Conservation (phyloP, 306 rosid species). For the Fagus sylvatica region DNA sequence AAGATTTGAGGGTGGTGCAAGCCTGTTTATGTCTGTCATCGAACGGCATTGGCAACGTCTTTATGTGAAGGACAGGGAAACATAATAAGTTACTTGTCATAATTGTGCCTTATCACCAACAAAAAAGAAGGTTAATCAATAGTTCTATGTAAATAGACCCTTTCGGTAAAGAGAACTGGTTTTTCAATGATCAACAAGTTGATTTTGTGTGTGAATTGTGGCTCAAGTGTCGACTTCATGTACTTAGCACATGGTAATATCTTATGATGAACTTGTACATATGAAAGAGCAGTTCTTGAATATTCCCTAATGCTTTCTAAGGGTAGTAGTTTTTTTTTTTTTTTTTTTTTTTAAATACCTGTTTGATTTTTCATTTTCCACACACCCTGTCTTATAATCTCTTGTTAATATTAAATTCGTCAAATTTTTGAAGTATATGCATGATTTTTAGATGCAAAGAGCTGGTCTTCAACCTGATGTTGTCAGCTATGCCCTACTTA, state of each 20-base stretch:
- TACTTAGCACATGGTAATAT: neutral
- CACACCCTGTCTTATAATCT: conserved; percentile 31
- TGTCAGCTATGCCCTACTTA: conserved; percentile 86
- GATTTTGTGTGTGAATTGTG: neutral
- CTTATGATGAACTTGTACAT: neutral
- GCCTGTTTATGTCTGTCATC: neutral
- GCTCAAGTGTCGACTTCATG: neutral
- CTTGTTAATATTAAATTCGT: conserved; percentile 37
- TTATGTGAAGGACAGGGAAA: neutral
- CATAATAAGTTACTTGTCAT: neutral
- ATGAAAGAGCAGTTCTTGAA: neutral
- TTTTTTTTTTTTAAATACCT: neutral
- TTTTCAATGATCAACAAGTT: neutral
- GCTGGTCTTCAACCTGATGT: conserved; percentile 87
- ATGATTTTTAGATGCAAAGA: conserved; percentile 87
- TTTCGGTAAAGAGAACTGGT: neutral
- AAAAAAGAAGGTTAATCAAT: neutral
- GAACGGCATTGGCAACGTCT: neutral
- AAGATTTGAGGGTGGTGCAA: neutral
- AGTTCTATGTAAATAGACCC: neutral
- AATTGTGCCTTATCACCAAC: neutral
- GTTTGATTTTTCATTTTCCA: neutral
- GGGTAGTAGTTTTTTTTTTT: neutral
- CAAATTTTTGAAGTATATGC: conserved; percentile 52
- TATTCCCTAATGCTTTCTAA: neutral